Evolutionary conservation across 1,139 yeast species (phyloP), one percentile per base, ranked within the genome.

Genomic region (Debaryomyces singareniensis): DNA sequence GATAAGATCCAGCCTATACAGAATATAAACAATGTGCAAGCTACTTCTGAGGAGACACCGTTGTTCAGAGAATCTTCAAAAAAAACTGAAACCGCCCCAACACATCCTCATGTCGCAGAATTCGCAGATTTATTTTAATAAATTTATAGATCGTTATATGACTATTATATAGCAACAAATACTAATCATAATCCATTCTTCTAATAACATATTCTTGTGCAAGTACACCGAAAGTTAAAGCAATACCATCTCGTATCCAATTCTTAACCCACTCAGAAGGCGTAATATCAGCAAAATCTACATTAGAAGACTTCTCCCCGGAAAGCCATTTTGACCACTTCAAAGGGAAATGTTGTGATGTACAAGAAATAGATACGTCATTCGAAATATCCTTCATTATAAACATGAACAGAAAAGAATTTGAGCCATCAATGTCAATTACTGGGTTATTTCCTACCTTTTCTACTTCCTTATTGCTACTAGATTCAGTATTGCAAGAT

Each of bases 211-310:
- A 91, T 47, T 79, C 76, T 54, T 91, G 98, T 1, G 96, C 95
- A 23, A 85, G 62, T 2, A 85, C 81, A 6, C 96, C 97, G 39
- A 89, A 73, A 20, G 87, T 69, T 41, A 87, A 68, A 20, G 78
- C 76, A 33, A 91, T 64, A 1, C 95, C 94, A 43, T 83, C 85
- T 46, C 75, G 81, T 25, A 91, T 71, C 97, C 97, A 89, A 36
- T 77, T 91, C 31, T 75, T 70, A n/a, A 91, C 94, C 98, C 98
- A 91, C 40, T 85, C 95, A 31, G 86, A 69, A 9, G 97, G 96
- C 52, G 89, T 95, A 25, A 87, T 73, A 21, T 42, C 49, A 34
- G 46, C 52, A 13, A 47, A 49, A 13, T 49, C 52, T 10, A 46
- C 45, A 24, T 55, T 52, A 24, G 53, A 53, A 42, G 35, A 61